Percentiles rank a stretch among this genome's conserved stretches.
These are phyloP conservation scores for Candida taoyuanica DNA, from an alignment of 805 yeast genomes.

Conservation along the genomic window DNA sequence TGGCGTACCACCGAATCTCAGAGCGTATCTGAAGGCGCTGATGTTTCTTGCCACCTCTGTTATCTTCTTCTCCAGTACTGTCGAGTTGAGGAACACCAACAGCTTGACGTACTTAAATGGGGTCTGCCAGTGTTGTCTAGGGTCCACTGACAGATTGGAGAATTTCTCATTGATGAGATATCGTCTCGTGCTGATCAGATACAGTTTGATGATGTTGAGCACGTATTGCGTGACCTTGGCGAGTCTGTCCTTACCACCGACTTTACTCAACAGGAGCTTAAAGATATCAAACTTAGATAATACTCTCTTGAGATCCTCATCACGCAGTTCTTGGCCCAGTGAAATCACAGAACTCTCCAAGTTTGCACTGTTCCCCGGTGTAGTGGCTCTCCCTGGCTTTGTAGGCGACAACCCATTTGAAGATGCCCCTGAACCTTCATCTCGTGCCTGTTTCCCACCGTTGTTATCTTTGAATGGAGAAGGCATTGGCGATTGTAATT, in stretches of 20 bases:
- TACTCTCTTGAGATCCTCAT: conserved; percentile 8
- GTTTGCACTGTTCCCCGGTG: neutral
- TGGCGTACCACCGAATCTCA: conserved; percentile 69
- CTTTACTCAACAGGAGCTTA: conserved; percentile 46
- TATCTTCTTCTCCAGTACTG: conserved; percentile 32
- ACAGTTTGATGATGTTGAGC: conserved; percentile 46
- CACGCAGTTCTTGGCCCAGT: conserved; percentile 10
- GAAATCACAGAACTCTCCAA: conserved; percentile 10
- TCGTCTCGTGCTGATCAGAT: conserved; percentile 38
- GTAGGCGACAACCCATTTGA: conserved; percentile 11
- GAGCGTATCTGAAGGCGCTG: conserved; percentile 57
- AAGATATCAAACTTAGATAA: conserved; percentile 36
- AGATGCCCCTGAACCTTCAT: neutral
- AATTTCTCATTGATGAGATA: conserved; percentile 27
- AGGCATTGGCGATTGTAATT: conserved; percentile 24
- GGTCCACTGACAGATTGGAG: conserved; percentile 24
- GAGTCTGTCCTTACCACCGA: conserved; percentile 68
- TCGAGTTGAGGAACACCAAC: conserved; percentile 26
- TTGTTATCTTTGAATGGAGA: conserved; percentile 14
- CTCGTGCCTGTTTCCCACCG: conserved; percentile 2
- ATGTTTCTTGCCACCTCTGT: conserved; percentile 43
- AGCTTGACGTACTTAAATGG: conserved; percentile 24
- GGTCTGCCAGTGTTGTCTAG: conserved; percentile 23
- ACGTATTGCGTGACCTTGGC: conserved; percentile 61
- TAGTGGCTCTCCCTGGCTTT: conserved; percentile 7